A percentile compares a stretch with the other conserved stretches of the same genome.
Conservation (phyloP, 1,284 basidiomycete species). For the Vanrija pseudolonga region DNA sequence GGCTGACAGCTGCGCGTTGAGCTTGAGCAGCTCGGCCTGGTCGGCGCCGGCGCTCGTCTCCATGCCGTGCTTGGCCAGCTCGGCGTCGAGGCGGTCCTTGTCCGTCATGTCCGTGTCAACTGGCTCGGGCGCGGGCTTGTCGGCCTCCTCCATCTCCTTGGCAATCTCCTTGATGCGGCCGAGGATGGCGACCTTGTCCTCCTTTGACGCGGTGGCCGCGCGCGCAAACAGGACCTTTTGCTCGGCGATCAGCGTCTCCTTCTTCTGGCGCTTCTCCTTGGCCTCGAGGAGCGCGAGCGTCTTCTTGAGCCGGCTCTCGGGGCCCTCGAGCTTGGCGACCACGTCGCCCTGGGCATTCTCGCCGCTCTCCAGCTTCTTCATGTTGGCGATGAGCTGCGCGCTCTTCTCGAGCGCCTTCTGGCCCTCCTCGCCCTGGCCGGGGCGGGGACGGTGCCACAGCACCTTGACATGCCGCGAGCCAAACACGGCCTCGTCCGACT, state of each 20-base stretch:
- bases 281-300: slow-evolving; percentile 46
- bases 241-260: slow-evolving; percentile 82
- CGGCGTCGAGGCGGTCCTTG: slow-evolving; percentile 37
- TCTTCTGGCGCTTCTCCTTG: slow-evolving; percentile 63
- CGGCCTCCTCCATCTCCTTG: slow-evolving; percentile 66
- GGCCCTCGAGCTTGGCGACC: slow-evolving; percentile 31
- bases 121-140: slow-evolving; percentile 40
- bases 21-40: slow-evolving; percentile 47
- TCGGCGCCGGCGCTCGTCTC: slow-evolving; percentile 51
- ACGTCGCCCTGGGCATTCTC: slow-evolving; percentile 27
- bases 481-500: slow-evolving; percentile 87
- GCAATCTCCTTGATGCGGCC: slow-evolving; percentile 69
- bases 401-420: slow-evolving; percentile 72
- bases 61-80: slow-evolving; percentile 67
- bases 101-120: slow-evolving; percentile 41
- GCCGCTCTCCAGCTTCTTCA: slow-evolving; percentile 44
- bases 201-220: slow-evolving; percentile 54
- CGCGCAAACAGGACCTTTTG: slow-evolving; percentile 81
- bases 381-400: slow-evolving; percentile 65
- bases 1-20: slow-evolving; percentile 38
- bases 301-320: slow-evolving; percentile 31
- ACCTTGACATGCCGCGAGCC: slow-evolving; percentile 91
- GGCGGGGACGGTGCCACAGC: slow-evolving; percentile 87
- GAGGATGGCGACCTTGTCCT: slow-evolving; percentile 79
- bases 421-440: slow-evolving; percentile 74